Conservation (phyloP, 345 rosid species). For the Eucalyptus decipiens region DNA sequence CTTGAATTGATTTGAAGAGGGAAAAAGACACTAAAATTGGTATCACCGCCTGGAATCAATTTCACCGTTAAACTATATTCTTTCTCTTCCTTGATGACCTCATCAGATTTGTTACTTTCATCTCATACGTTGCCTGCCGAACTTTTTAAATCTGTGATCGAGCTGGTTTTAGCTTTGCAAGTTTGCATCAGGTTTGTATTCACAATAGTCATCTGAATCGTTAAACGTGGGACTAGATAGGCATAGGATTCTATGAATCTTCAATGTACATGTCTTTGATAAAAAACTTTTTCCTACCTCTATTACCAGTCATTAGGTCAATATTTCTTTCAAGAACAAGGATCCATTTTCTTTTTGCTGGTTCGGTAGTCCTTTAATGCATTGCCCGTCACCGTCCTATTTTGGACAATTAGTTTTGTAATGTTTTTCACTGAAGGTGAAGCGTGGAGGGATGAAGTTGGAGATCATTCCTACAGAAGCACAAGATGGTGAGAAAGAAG, state of each 20-base stretch:
- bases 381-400: not conserved
- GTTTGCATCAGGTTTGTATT: not conserved
- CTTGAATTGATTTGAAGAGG: not conserved
- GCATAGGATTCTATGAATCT: not conserved
- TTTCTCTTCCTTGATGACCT: not conserved
- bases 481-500: not conserved
- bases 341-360: not conserved
- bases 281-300: not conserved
- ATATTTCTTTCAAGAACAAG: not conserved
- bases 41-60: not conserved
- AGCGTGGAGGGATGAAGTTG: not conserved
- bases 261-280: no score
- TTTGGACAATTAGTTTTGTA: not conserved
- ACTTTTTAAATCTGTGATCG: not conserved
- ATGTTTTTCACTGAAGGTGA: not conserved
- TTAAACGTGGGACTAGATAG: not conserved
- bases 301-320: not conserved
- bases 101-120: not conserved
- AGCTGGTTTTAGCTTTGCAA: not conserved
- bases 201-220: not conserved
- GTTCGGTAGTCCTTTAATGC: not conserved
- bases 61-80: not conserved
- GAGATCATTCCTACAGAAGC: not conserved
- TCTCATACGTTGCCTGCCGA: not conserved
- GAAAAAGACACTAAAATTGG: not conserved